Conservation (phyloP, 768 basidiomycete species). For the Trametes elegans region DNA sequence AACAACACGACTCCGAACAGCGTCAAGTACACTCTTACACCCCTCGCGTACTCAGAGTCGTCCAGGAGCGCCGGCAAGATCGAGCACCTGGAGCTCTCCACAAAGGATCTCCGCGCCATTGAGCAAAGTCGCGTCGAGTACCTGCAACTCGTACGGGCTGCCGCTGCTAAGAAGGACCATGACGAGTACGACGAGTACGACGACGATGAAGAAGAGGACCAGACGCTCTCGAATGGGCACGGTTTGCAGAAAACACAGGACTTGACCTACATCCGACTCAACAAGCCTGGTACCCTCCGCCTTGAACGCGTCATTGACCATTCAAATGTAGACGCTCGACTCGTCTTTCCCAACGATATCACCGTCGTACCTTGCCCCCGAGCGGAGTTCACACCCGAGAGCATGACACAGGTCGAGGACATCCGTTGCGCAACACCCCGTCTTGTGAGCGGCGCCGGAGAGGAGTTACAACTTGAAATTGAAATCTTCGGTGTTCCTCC, state of each 20-base stretch:
- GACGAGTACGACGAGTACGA: constrained; percentile 71
- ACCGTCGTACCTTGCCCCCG: constrained; percentile 80
- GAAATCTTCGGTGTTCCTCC: constrained; percentile 74
- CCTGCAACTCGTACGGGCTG: constrained; percentile 44
- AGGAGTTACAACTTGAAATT: constrained; percentile 57
- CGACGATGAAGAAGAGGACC: constrained; percentile 56
- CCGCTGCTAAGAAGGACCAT: constrained; percentile 32
- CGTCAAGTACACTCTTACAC: constrained; percentile 71
- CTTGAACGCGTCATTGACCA: constrained; percentile 73
- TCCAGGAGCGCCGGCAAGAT: constrained; percentile 39
- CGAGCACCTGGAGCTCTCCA: constrained; percentile 53
- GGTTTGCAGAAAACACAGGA: constrained; percentile 71
- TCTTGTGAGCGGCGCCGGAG: constrained; percentile 43
- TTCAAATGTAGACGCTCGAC: constrained; percentile 68
- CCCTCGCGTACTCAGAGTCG: constrained; percentile 51
- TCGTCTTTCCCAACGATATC: constrained; percentile 62
- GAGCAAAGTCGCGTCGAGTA: constrained; percentile 57
- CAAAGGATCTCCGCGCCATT: constrained; percentile 66
- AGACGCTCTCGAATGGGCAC: constrained; percentile 7
- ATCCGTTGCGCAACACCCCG: constrained; percentile 52
- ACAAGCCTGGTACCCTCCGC: constrained; percentile 70
- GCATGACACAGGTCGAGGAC: constrained; percentile 43
- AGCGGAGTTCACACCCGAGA: constrained; percentile 56
- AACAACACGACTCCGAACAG: constrained; percentile 83
- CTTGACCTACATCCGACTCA: constrained; percentile 67